Percentiles rank a stretch among this genome's conserved stretches.
Evolutionary conservation across 2,329 filamentous ascomycete genomes (phyloP).

Genomic region (Cladophialophora chaetospira): DNA sequence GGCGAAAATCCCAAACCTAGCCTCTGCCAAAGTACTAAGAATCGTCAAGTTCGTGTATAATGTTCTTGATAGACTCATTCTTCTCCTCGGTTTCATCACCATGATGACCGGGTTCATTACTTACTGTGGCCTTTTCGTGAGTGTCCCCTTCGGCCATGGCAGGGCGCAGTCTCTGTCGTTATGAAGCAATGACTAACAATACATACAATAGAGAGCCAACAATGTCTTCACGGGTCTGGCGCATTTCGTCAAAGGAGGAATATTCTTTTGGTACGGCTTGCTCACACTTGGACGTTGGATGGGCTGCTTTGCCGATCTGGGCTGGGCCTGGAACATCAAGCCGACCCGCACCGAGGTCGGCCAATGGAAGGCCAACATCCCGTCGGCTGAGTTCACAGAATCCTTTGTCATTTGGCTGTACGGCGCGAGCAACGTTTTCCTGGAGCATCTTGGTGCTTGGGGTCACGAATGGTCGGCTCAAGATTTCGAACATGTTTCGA

Average conservation of each 20-base stretch:
- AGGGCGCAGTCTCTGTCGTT: background rate
- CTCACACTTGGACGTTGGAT: slow-evolving; percentile 87
- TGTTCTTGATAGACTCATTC: slow-evolving; percentile 71
- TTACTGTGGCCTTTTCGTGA: slow-evolving; percentile 81
- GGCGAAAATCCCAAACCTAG: slow-evolving; percentile 51
- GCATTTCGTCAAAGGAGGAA: slow-evolving; percentile 90
- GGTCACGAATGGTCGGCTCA: slow-evolving; percentile 71
- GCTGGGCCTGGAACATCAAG: slow-evolving; percentile 93
- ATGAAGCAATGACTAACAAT: slow-evolving; percentile 9
- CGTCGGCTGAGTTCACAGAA: slow-evolving; percentile 85
- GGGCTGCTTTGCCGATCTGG: slow-evolving; percentile 84
- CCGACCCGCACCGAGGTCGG: slow-evolving; percentile 60
- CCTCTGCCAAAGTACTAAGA: slow-evolving; percentile 50
- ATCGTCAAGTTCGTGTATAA: slow-evolving; percentile 64
- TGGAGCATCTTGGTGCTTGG: slow-evolving; percentile 80
- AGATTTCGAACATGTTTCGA: slow-evolving; percentile 89
- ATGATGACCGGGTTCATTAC: slow-evolving; percentile 73
- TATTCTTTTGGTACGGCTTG: slow-evolving; percentile 92
- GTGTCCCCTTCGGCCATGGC: slow-evolving; percentile 39
- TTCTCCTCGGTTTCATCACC: slow-evolving; percentile 75
- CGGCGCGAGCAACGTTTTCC: slow-evolving; percentile 84
- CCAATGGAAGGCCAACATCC: slow-evolving; percentile 62
- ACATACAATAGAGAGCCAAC: slow-evolving; percentile 43
- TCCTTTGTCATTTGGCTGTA: slow-evolving; percentile 89
- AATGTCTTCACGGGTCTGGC: slow-evolving; percentile 81